Percentiles rank a stretch among this genome's conserved stretches.
Evolutionary conservation across 2,329 filamentous ascomycete species (phyloP).

Genomic region (Clonostachys chloroleuca): DNA sequence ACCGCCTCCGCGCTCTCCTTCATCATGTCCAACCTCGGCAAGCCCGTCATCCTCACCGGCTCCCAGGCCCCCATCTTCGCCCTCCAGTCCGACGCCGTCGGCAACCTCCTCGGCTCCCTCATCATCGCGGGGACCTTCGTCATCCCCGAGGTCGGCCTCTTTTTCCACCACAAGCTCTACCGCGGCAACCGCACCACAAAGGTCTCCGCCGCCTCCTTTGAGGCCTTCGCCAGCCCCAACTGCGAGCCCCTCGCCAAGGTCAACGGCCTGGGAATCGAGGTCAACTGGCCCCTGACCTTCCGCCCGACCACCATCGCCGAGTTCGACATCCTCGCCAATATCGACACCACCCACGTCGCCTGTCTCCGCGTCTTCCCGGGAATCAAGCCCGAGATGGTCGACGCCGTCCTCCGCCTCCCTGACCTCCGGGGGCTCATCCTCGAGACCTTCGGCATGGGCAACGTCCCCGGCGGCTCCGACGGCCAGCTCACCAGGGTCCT

Average conservation of each 20-base stretch:
- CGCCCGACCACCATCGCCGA: conserved; percentile 70
- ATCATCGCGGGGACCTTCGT: conserved; percentile 90
- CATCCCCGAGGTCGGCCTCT: conserved; percentile 88
- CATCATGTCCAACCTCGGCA: conserved; percentile 87
- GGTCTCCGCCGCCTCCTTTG: conserved; percentile 79
- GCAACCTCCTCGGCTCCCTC: conserved; percentile 83
- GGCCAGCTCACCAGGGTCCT: conserved; percentile 76
- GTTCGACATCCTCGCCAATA: conserved; percentile 68
- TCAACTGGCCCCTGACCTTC: conserved; percentile 75
- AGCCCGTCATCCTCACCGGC: conserved; percentile 83
- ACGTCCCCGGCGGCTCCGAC: conserved; percentile 78
- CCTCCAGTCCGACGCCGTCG: conserved; percentile 85
- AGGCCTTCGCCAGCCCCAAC: conserved; percentile 88
- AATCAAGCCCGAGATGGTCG: conserved; percentile 90
- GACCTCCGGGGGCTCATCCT: conserved; percentile 77
- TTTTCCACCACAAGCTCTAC: conserved; percentile 89
- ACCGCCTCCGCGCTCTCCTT: conserved; percentile 88
- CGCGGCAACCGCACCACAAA: conserved; percentile 87
- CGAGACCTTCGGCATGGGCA: conserved; percentile 91
- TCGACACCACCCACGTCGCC: conserved; percentile 85
- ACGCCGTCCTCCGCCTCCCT: conserved; percentile 74
- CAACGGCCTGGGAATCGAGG: conserved; percentile 73
- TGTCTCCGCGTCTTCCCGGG: conserved; percentile 88
- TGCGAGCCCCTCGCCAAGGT: conserved; percentile 76
- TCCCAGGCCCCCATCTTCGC: conserved; percentile 85